Base-by-base conservation (phyloP, 176 grass and related monocot genomes). In the Triticum turgidum region DNA sequence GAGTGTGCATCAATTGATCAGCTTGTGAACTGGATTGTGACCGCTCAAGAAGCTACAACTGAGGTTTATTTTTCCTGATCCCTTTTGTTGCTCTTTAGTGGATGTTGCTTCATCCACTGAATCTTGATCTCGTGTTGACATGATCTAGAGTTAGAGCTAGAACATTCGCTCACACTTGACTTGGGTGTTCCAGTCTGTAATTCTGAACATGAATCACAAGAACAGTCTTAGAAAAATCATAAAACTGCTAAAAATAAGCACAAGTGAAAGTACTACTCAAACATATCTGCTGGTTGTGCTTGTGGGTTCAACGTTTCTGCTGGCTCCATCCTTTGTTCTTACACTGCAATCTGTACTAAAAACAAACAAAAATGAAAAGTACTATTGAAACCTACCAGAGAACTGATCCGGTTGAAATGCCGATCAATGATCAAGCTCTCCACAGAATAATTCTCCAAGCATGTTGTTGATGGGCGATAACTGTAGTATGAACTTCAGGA, bases 391-490 rank as follows among this genome's bases (percentile, higher is more conserved):
- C 65, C 29, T 87, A 98, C 95, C 93, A 98, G 72, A 42, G 91
- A 89, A 67, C 91, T 95, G 74, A 98, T 95, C 44, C 89, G 80
- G 70, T 95, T 93, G 88, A 98, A 98, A 83, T 95, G 95, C 69
- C 87, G 69, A 74, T 98, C 95, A 49, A 93, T 90, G 54, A 90
- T 91, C 63, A 98, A 85, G 81, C 89, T 93, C 82, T 98, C 95
- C n/a, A 98, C 73, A 84, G 91, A 92, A 80, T 93, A 95, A 69
- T 98, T 98, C 81, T 92, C 90, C 54, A 98, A 79, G 74, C 95
- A 98, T 59, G 88, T 90, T 58, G 88, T 90, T 77, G 95, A 47
- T 52, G 14, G 49, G 14, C 14, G 14, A 17, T 52, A 52, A 17
- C 15, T 52, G 49, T 52, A 52, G 49, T 52, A 52, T 52, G 49